Evolutionary conservation across 2,329 filamentous ascomycete species (phyloP).

Genomic region (Diaporthe sp.): DNA sequence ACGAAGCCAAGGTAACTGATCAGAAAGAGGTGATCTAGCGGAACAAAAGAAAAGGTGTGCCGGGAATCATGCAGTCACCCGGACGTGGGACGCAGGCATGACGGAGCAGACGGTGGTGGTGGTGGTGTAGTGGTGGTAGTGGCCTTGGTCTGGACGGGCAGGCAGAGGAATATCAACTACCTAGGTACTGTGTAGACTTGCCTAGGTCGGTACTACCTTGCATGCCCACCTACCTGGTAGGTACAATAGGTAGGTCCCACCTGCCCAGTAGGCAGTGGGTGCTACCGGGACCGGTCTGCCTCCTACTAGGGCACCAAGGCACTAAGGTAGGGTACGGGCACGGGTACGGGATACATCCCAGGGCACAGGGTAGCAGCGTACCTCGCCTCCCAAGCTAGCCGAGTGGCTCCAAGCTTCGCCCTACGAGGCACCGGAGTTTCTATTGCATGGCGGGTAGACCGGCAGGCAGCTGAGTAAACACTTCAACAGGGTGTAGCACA

Average conservation of each 20-base stretch:
- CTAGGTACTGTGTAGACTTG: no score
- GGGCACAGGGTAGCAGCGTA: not conserved
- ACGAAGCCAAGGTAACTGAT: constrained; percentile 10
- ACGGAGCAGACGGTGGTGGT: not conserved
- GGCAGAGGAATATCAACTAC: not conserved
- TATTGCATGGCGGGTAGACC: not conserved
- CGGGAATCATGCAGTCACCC: constrained; percentile 12
- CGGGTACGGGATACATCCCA: not conserved
- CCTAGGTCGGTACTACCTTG: no score
- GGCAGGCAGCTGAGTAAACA: constrained; percentile 16
- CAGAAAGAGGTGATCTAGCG: constrained; percentile 13
- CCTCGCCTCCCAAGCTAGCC: not conserved
- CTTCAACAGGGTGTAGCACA: not conserved
- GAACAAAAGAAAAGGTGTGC: constrained; percentile 2
- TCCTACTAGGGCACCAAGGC: no score
- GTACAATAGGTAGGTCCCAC: not conserved
- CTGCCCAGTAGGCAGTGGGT: not conserved
- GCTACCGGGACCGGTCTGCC: not conserved
- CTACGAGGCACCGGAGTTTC: not conserved
- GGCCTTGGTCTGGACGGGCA: not conserved
- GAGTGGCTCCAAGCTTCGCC: not conserved
- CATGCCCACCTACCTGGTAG: no score
- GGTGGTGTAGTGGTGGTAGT: not conserved
- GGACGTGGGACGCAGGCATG: not conserved
- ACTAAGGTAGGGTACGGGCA: no score